A percentile compares a stretch with the other conserved stretches of the same genome.
phyloP scores from a whole-genome alignment of 2,329 filamentous ascomycete genomes.

The Diaporthe helianthi region DNA sequence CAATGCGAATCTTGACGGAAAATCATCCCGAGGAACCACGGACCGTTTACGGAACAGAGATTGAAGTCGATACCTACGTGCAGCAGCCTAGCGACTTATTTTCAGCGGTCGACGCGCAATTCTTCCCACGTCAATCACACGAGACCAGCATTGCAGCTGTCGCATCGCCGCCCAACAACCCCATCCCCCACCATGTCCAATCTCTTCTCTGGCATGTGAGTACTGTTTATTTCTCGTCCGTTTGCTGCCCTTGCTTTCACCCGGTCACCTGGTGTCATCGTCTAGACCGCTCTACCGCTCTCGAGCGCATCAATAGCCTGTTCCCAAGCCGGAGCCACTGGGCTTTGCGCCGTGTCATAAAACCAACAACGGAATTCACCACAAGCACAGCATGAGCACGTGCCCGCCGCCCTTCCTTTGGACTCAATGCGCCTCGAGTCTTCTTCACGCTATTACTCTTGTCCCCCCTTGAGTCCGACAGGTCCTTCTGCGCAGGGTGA shows the following conservation, averaged over 20 bases:
- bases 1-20: background rate
- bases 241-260: constrained; percentile 21
- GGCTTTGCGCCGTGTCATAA: background rate
- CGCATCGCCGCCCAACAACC: constrained; percentile 2
- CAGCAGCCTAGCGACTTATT: background rate
- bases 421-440: background rate
- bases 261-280: constrained; percentile 1
- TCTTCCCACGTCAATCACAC: constrained; percentile 34
- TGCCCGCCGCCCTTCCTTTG: background rate
- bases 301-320: background rate
- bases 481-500: background rate
- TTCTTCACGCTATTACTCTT: background rate
- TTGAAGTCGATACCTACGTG: constrained; percentile 3
- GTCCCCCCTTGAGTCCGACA: background rate
- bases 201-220: constrained; percentile 69
- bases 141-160: constrained; percentile 7
- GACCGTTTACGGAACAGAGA: constrained; percentile 9
- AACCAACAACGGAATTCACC: constrained; percentile 1
- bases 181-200: constrained; percentile 58
- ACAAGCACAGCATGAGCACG: constrained; percentile 1
- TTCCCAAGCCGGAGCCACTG: background rate
- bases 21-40: constrained; percentile 17
- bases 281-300: background rate
- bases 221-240: constrained; percentile 37
- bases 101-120: constrained; percentile 6